phyloP scores from a whole-genome alignment of 164 flowering plant species.

The Magnolia officinalis region DNA sequence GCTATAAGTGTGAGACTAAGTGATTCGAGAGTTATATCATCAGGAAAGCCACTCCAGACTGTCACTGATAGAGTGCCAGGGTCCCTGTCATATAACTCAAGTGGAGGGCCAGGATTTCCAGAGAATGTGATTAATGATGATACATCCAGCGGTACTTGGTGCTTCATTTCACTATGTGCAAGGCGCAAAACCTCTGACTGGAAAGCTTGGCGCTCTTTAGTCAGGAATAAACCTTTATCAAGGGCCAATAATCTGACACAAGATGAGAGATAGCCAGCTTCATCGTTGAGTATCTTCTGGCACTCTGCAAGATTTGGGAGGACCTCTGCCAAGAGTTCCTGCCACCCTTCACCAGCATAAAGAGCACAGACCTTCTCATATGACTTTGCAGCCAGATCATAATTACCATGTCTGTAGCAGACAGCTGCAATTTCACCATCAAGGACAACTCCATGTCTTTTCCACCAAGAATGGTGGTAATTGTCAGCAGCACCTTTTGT shows the following conservation, averaged over 20 bases:
- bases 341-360: slow-evolving; percentile 99
- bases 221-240: slow-evolving; percentile 71
- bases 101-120: slow-evolving; percentile 85
- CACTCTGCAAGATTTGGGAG: slow-evolving; percentile 97
- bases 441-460: slow-evolving; percentile 95
- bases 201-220: slow-evolving; percentile 86
- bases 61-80: slow-evolving; percentile 85
- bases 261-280: slow-evolving; percentile 92
- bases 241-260: slow-evolving; percentile 90
- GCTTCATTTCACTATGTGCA: slow-evolving; percentile 94
- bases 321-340: slow-evolving; percentile 90
- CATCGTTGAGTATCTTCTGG: slow-evolving; percentile 86
- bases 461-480: slow-evolving; percentile 98
- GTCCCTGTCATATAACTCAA: slow-evolving; percentile 92
- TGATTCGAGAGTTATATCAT: slow-evolving; percentile 89
- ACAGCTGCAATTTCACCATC: slow-evolving; percentile 98
- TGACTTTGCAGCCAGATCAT: slow-evolving; percentile 89
- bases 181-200: slow-evolving; percentile 86
- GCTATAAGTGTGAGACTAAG: slow-evolving; percentile 79
- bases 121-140: slow-evolving; percentile 94
- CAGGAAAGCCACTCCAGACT: slow-evolving; percentile 99
- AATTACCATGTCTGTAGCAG: slow-evolving; percentile 65
- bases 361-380: slow-evolving; percentile 99
- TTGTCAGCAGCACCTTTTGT: slow-evolving; percentile 96
- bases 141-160: slow-evolving; percentile 93